Conservation (phyloP, 1,139 yeast genomes). For the Scheffersomyces lignicola region DNA sequence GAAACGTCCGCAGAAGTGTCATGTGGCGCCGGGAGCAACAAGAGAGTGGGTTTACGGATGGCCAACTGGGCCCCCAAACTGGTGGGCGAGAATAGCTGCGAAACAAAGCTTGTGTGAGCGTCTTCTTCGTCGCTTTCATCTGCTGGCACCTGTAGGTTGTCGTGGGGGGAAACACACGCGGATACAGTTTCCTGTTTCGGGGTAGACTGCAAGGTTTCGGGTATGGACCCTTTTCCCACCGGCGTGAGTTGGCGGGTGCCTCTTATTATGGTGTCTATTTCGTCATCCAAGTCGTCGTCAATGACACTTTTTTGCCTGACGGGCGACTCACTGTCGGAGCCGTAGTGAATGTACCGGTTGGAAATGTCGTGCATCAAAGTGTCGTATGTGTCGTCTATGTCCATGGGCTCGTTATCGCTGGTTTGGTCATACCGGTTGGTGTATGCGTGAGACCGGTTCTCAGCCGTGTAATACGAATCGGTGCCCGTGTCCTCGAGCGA, state of each 20-base stretch:
- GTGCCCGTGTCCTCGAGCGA: constrained; percentile 23
- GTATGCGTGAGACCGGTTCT: not conserved
- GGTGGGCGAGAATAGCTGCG: constrained; percentile 32
- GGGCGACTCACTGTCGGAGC: constrained; percentile 5
- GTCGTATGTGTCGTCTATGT: constrained; percentile 14
- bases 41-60: constrained; percentile 22
- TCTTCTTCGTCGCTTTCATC: constrained; percentile 9
- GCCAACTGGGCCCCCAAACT: constrained; percentile 42
- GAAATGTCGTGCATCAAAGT: constrained; percentile 4
- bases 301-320: constrained; percentile 11
- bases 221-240: not conserved
- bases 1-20: constrained; percentile 4
- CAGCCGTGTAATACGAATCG: constrained; percentile 8
- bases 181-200: constrained; percentile 4
- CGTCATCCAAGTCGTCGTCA: constrained; percentile 9
- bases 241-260: not conserved
- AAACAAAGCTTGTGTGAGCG: constrained; percentile 9
- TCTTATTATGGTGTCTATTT: constrained; percentile 9
- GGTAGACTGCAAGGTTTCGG: not conserved
- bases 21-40: constrained; percentile 26
- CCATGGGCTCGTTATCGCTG: constrained; percentile 16
- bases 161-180: no score
- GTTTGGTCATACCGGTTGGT: constrained; percentile 4
- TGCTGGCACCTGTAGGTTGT: not conserved
- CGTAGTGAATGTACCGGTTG: constrained; percentile 11